Evolutionary conservation across 768 basidiomycete species (phyloP).

Genomic region (Nidularia pulvinata): DNA sequence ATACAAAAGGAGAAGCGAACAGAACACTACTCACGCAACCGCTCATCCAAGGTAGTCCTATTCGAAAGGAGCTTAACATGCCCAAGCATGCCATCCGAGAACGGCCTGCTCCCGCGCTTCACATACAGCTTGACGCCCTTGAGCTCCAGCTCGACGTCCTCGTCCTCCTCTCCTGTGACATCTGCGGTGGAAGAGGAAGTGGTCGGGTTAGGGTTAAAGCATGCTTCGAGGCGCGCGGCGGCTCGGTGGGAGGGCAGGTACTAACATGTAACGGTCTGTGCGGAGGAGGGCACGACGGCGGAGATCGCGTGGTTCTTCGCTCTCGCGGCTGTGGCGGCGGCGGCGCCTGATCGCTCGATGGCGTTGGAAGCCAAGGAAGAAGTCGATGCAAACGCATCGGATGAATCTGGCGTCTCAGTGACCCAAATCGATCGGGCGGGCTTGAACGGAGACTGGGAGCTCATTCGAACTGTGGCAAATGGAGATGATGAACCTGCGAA

Average conservation of each 20-base stretch:
- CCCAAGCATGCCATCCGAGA: constrained; percentile 59
- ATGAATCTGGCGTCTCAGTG: background rate
- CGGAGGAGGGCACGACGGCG: constrained; percentile 17
- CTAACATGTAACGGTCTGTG: constrained; percentile 22
- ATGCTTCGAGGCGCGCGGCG: background rate
- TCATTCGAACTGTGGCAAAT: constrained; percentile 17
- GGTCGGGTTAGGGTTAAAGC: constrained; percentile 1
- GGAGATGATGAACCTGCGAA: constrained; percentile 30
- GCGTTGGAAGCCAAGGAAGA: constrained; percentile 8
- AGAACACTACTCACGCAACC: constrained; percentile 40
- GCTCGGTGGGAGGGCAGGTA: constrained; percentile 14
- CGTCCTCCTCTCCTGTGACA: constrained; percentile 68
- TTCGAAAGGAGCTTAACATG: constrained; percentile 58
- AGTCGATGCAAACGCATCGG: background rate
- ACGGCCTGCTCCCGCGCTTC: constrained; percentile 55
- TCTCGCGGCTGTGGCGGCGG: constrained; percentile 4
- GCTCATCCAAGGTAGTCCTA: constrained; percentile 35
- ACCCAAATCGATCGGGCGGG: constrained; percentile 19
- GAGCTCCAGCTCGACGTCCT: constrained; percentile 53
- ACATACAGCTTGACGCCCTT: constrained; percentile 62
- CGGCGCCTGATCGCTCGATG: constrained; percentile 5
- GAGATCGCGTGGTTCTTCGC: constrained; percentile 18
- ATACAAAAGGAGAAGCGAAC: background rate
- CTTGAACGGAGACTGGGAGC: constrained; percentile 3
- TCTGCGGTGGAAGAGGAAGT: constrained; percentile 19